A percentile compares a stretch with the other conserved stretches of the same genome.
Conservation (phyloP, 2,329 filamentous ascomycete species). For the Aspergillus fumigatiaffinis region DNA sequence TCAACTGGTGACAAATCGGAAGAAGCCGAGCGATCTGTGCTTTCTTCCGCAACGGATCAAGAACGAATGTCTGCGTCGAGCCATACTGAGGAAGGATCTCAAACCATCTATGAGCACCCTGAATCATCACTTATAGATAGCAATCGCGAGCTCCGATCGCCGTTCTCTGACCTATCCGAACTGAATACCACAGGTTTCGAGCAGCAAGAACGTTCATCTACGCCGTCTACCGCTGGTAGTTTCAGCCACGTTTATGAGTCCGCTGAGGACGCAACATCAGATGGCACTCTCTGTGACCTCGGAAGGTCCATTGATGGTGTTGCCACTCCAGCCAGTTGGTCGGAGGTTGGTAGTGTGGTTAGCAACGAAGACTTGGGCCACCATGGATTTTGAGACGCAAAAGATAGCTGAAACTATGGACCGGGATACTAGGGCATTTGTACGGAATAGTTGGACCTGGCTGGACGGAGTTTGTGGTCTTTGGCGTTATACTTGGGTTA, state of each 20-base stretch:
- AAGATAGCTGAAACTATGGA: slow-evolving; percentile 5
- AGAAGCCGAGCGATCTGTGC: neutral
- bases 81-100: slow-evolving; percentile 30
- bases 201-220: slow-evolving; percentile 27
- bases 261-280: slow-evolving; percentile 29
- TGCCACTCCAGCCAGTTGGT: slow-evolving; percentile 42
- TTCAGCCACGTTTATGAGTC: slow-evolving; percentile 36
- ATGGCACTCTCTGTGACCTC: slow-evolving; percentile 39
- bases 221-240: slow-evolving; percentile 35
- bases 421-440: slow-evolving; percentile 18
- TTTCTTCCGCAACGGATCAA: neutral
- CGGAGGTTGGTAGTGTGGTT: slow-evolving; percentile 42
- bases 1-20: slow-evolving; percentile 7
- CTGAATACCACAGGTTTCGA: slow-evolving; percentile 6
- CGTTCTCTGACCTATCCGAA: slow-evolving; percentile 20
- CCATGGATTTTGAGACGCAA: slow-evolving; percentile 15
- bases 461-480: too few relatives aligned
- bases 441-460: neutral
- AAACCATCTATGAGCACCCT: slow-evolving; percentile 33
- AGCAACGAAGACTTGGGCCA: slow-evolving; percentile 38
- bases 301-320: slow-evolving; percentile 28
- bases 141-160: slow-evolving; percentile 14
- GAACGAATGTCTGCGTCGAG: slow-evolving; percentile 17
- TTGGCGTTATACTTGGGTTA: too few relatives aligned
- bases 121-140: slow-evolving; percentile 16